Evolutionary conservation across 352 stramenopile genomes (phyloP).

Genomic region (Phytophthora vignae): DNA sequence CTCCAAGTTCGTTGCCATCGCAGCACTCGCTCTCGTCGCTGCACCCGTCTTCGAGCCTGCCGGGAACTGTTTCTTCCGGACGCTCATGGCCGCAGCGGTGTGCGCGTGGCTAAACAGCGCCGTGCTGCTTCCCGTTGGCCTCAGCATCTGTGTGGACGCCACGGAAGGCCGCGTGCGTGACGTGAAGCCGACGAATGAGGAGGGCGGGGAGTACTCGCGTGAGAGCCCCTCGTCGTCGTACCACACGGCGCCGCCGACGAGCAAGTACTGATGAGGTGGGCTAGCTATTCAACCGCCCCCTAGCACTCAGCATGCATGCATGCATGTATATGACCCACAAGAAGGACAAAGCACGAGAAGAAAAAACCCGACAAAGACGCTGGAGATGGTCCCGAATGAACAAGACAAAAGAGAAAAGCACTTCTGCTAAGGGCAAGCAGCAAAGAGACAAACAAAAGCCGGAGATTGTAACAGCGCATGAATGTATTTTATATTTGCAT

Average conservation of each 20-base stretch:
- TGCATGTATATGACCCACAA: conserved; percentile 6
- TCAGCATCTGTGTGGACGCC: conserved; percentile 57
- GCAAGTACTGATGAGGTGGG: conserved; percentile 29
- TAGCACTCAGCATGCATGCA: no score
- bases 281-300: not conserved
- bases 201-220: conserved; percentile 42
- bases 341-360: conserved; percentile 2
- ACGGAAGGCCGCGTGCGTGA: conserved; percentile 47
- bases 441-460: conserved; percentile 5
- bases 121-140: conserved; percentile 48
- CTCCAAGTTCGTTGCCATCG: conserved; percentile 54
- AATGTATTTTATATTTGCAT: conserved; percentile 53
- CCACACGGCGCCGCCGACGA: conserved; percentile 18
- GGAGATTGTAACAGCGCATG: conserved; percentile 33
- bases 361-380: conserved; percentile 5
- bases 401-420: conserved; percentile 15
- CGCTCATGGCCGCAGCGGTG: conserved; percentile 47
- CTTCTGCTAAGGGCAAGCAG: conserved; percentile 24
- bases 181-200: conserved; percentile 48
- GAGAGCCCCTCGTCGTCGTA: conserved; percentile 48
- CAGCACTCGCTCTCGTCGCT: conserved; percentile 43
- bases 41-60: conserved; percentile 50
- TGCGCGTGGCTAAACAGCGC: conserved; percentile 45
- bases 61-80: conserved; percentile 54
- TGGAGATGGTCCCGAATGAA: conserved; percentile 21